Base-by-base conservation (phyloP, 2,329 filamentous ascomycete genomes). In the Penicillium sp. region DNA sequence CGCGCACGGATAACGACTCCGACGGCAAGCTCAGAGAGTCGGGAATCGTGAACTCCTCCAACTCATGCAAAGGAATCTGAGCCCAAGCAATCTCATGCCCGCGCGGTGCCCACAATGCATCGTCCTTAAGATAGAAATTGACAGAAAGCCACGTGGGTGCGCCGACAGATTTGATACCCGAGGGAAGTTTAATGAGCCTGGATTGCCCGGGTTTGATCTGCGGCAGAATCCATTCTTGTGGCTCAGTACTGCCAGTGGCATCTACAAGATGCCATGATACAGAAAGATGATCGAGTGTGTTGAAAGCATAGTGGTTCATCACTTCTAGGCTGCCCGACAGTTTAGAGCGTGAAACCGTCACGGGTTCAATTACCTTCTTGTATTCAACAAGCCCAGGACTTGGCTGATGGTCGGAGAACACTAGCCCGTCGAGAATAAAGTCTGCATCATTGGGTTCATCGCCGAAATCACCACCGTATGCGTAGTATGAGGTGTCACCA, bases 371-470 rank as follows among this genome's bases (percentile, higher is more conserved):
- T 1, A 79, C 80, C 66, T 83, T 86, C 63, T 84, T 84, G 40
- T 56, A 79, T 63, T 87, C 84, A 2, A 75, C 62, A 47, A 87
- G 62, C 0, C 84, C 84, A 1, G 83, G 83, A 0, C 79, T 83
- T 0, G 85, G 81, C 11, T 77, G 73, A 61, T 87, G 85, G 14
- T 77, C 72, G 47, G 54, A 57, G 13, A 47, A 50, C 1, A 79
- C 82, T 4, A 87, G 65, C 0, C 85, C 85, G 60, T 86, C 85
- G 80, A 86, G 84, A 55, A 86, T 82, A 59, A 87, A 87, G 0
- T 80, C 83, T 2, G 77, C 77, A 54, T 87, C 84, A 55, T 87
- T 83, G 0, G 84, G 85, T 2, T 73, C 66, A 54, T 87, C 85
- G 1, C 80, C 83, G 69, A 86, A 87, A 62, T 87, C 83, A 9